Conservation (phyloP, 805 yeast genomes). For the Geotrichum ghanense region DNA sequence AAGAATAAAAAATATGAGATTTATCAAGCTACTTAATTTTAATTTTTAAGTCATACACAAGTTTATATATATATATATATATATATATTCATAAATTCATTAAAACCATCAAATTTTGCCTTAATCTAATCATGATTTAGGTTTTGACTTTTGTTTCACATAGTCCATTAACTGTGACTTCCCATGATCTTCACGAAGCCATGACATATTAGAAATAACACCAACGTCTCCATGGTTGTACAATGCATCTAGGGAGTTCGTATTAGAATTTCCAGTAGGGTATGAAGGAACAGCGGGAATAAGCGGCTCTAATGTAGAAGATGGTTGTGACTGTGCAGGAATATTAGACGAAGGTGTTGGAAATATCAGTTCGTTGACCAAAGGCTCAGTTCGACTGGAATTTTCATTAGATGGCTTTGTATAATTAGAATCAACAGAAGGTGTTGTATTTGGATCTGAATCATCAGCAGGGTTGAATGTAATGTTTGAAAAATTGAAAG, state of each 20-base stretch:
- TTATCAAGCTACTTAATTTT: too few species aligned
- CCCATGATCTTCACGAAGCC: not conserved
- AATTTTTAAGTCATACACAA: too few species aligned
- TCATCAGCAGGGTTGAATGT: not conserved
- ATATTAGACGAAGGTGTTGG: not conserved
- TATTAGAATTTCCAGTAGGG: not conserved
- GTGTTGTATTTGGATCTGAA: not conserved
- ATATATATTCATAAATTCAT: not conserved
- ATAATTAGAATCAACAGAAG: not conserved
- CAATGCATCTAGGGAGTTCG: not conserved
- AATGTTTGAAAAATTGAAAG: not conserved
- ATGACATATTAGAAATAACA: constrained; percentile 1
- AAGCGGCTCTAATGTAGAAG: not conserved
- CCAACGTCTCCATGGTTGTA: constrained; percentile 1
- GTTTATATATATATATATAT: too few species aligned
- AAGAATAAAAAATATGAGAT: too few species aligned
- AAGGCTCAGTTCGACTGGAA: not conserved
- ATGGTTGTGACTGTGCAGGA: not conserved
- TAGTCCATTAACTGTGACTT: not conserved
- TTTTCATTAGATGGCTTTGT: not conserved
- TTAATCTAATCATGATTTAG: not conserved
- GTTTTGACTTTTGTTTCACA: not conserved
- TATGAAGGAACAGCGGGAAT: not conserved
- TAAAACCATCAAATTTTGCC: not conserved
- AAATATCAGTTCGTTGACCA: not conserved